phyloP scores from a whole-genome alignment of 2,329 filamentous ascomycete species.

The Ambrosiella xylebori region DNA sequence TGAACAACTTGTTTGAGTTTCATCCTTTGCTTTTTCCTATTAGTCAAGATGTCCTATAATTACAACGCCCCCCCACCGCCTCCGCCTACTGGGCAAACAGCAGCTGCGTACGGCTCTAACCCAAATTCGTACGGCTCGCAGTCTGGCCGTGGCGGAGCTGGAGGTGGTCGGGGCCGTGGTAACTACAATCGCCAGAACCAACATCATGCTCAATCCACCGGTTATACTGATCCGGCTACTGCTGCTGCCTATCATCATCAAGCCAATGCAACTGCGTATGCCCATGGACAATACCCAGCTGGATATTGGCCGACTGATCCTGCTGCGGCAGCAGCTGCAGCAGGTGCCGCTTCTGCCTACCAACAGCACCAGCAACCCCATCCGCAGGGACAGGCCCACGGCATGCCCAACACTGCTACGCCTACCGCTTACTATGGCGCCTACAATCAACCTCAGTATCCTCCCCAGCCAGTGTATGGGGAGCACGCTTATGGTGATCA shows the following conservation, averaged over 20 bases:
- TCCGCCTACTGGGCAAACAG: slow-evolving; percentile 26
- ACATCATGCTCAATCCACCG: slow-evolving; percentile 21
- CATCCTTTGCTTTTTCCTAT: background rate
- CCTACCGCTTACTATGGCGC: slow-evolving; percentile 8
- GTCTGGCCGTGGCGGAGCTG: slow-evolving; percentile 16
- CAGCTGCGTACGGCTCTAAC: slow-evolving; percentile 30
- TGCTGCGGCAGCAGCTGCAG: slow-evolving; percentile 6
- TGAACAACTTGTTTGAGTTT: background rate
- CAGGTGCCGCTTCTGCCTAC: slow-evolving; percentile 4
- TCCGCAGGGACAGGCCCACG: background rate
- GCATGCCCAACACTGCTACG: slow-evolving; percentile 3
- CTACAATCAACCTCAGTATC: slow-evolving; percentile 20
- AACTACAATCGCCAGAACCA: slow-evolving; percentile 7
- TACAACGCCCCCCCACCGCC: slow-evolving; percentile 37
- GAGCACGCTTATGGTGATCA: slow-evolving; percentile 22
- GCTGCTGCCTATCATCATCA: slow-evolving; percentile 27
- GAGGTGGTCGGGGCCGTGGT: slow-evolving; percentile 8
- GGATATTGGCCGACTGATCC: slow-evolving; percentile 9
- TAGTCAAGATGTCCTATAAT: slow-evolving; percentile 30
- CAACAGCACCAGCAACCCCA: slow-evolving; percentile 9
- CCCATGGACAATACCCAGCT: slow-evolving; percentile 39
- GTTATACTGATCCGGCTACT: slow-evolving; percentile 24
- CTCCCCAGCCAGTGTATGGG: slow-evolving; percentile 29
- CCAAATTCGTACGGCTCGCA: slow-evolving; percentile 15
- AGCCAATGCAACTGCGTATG: slow-evolving; percentile 35